Base-by-base conservation (phyloP, 2,329 filamentous ascomycete genomes). In the Ophiostoma novo-ulmi region DNA sequence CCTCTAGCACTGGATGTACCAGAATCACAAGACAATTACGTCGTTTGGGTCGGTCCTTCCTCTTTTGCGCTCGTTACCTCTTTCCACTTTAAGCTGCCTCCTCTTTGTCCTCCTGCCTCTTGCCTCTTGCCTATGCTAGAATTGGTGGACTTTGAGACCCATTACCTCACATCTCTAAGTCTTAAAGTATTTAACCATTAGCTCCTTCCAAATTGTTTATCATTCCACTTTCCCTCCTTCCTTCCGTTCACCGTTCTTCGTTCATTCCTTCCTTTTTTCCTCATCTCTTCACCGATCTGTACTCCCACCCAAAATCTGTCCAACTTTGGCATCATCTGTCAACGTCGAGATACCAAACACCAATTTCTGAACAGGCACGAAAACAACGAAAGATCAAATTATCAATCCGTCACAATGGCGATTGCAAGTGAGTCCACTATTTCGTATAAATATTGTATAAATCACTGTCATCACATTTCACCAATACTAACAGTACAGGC, bases 401-500 rank as follows among this genome's bases (percentile, higher is more conserved):
- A 65, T 20, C 52, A n/a, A 11, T 13, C 31, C 20, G 63, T 65
- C 35, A 41, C 48, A 39, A 65, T 65, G 63, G 63, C 63, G 35
- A n/a, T 65, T 65, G 63, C 63, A 39, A 10, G 63, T 65, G 8
- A 70, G 48, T 39, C 38, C n/a, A 36, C 17, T 11, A 52, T 39
- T 7, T 2, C n/a, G 31, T 26, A 4, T 38, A 38, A 5, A 5
- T 48, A 10, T 31, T 31, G 3, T 31, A 31, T 31, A 39, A 39
- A 39, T 39, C 14, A 39, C 38, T 65, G 35, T 65, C 52, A 10
- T 61, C 52, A 35, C 38, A 22, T 26, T 31, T n/a, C n/a, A n/a
- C 36, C 64, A 61, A 22, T 44, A 31, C 64, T 69, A 55, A 71
- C 66, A 26, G 20, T 3, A 3, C 73, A 84, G 82, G 82, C 75